Evolutionary conservation across 2,329 filamentous ascomycete species (phyloP).

Genomic region (Alternaria panax): DNA sequence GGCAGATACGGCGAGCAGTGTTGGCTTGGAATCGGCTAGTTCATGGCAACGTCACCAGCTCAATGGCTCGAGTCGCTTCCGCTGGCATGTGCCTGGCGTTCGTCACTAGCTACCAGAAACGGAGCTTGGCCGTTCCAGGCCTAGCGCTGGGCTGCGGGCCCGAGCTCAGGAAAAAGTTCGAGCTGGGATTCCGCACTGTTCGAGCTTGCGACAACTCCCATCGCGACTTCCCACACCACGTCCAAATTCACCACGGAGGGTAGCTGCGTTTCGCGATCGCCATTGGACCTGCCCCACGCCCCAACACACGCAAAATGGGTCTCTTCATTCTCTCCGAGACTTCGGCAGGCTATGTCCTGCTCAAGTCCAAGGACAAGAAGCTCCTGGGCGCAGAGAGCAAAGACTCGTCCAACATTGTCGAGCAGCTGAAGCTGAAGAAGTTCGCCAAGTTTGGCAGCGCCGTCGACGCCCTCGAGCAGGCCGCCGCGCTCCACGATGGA

Average conservation of each 20-base stretch:
- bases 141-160: constrained; percentile 5
- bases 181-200: constrained; percentile 14
- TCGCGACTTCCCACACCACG: constrained; percentile 28
- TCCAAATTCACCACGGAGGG: constrained; percentile 18
- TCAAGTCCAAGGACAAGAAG: constrained; percentile 99
- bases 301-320: constrained; percentile 46
- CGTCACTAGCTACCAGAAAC: constrained; percentile 1
- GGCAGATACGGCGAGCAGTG: neutral
- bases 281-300: constrained; percentile 12
- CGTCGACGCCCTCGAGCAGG: constrained; percentile 87
- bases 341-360: constrained; percentile 89
- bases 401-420: constrained; percentile 83
- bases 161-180: constrained; percentile 21
- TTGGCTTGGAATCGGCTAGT: neutral
- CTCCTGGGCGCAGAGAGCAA: constrained; percentile 79
- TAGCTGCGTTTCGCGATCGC: constrained; percentile 15
- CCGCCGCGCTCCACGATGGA: constrained; percentile 77
- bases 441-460: constrained; percentile 98
- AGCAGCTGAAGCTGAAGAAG: constrained; percentile 94
- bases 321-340: constrained; percentile 51
- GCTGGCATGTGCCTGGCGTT: constrained; percentile 1
- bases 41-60: neutral
- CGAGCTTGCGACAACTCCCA: constrained; percentile 25
- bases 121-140: constrained; percentile 5
- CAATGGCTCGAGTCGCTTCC: neutral